phyloP scores from a whole-genome alignment of 2,329 filamentous ascomycete species.

The Verticillium klebahnii region DNA sequence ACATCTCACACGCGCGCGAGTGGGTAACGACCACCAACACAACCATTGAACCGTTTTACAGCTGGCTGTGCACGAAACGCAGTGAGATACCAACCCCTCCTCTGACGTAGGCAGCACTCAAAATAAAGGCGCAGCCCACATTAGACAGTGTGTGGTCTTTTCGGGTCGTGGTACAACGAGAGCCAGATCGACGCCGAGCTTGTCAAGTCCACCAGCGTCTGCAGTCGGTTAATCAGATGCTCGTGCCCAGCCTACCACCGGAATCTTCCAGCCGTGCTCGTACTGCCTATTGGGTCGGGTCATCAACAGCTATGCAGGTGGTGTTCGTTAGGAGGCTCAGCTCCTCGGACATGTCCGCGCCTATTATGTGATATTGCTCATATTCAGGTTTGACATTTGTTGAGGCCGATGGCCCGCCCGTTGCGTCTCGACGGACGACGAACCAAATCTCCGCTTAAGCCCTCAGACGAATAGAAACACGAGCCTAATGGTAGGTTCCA shows the following conservation, averaged over 20 bases:
- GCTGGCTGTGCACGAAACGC: not conserved
- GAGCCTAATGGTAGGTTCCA: not conserved
- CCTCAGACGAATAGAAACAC: not conserved
- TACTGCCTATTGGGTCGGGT: not conserved
- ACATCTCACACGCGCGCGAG: not conserved
- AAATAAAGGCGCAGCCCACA: too few relatives aligned
- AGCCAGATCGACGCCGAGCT: not conserved
- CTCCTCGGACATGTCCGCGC: not conserved
- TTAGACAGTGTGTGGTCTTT: too few relatives aligned
- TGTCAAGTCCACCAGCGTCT: not conserved
- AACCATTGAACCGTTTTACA: not conserved
- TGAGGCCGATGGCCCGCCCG: not conserved
- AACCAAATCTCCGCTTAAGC: not conserved
- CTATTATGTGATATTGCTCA: not conserved
- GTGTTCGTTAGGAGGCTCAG: not conserved
- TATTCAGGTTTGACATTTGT: not conserved
- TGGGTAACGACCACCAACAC: not conserved
- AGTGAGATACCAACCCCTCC: not conserved
- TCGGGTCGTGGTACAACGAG: not conserved
- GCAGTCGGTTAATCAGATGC: not conserved
- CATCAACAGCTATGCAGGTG: not conserved
- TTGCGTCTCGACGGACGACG: not conserved
- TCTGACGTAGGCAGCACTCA: not conserved
- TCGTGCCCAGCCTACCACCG: not conserved
- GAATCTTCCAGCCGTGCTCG: not conserved